Evolutionary conservation across 2,329 filamentous ascomycete genomes (phyloP).

Genomic region (Penicillium griseofulvum): DNA sequence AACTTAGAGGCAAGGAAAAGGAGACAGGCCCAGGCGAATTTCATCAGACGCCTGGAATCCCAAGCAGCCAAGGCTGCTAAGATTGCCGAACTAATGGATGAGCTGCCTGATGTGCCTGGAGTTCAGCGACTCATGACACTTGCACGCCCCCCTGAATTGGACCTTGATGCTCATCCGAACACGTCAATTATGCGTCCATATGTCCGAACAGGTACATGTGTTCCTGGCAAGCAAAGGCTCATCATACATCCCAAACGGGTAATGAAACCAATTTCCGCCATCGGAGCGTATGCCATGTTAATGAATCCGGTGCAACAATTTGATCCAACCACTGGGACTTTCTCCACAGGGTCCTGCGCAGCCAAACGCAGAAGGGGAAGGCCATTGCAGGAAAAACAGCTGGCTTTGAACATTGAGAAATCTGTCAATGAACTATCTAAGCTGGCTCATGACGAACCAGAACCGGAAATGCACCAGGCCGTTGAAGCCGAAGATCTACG

Average conservation of each 20-base stretch:
- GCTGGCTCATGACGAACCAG: slow-evolving; percentile 20
- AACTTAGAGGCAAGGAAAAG: slow-evolving; percentile 29
- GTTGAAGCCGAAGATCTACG: slow-evolving; percentile 21
- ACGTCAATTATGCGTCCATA: slow-evolving; percentile 30
- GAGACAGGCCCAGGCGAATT: slow-evolving; percentile 24
- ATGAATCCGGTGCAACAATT: slow-evolving; percentile 42
- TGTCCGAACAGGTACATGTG: neutral
- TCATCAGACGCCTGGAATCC: slow-evolving; percentile 24
- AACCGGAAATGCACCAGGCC: slow-evolving; percentile 11
- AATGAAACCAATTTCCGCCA: slow-evolving; percentile 24
- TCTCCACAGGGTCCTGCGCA: slow-evolving; percentile 42
- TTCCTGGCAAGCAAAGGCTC: neutral
- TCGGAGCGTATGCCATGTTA: slow-evolving; percentile 34
- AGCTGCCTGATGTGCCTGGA: neutral
- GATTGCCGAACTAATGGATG: neutral
- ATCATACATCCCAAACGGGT: slow-evolving; percentile 16
- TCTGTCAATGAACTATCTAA: slow-evolving; percentile 31
- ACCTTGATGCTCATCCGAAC: slow-evolving; percentile 16
- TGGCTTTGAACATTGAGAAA: slow-evolving; percentile 14
- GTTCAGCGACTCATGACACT: slow-evolving; percentile 32
- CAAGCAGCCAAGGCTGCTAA: slow-evolving; percentile 3
- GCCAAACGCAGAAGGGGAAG: slow-evolving; percentile 14
- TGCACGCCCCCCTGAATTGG: slow-evolving; percentile 17
- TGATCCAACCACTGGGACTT: slow-evolving; percentile 44
- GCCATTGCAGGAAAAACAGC: slow-evolving; percentile 3